phyloP scores from a whole-genome alignment of 2,329 filamentous ascomycete genomes.

The Septoria linicola region DNA sequence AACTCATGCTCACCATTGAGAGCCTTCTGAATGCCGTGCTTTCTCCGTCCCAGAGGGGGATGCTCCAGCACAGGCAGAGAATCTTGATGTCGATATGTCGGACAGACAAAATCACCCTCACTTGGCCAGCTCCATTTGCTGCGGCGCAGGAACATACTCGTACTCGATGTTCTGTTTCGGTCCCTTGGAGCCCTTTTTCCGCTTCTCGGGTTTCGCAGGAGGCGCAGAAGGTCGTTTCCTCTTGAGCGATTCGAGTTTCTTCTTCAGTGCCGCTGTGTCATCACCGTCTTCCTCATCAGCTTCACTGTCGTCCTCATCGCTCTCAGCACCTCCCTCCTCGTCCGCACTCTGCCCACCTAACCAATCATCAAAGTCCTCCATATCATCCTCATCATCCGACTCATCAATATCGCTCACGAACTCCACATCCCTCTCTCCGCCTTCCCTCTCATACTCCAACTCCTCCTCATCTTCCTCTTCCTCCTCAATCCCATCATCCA shows the following conservation, averaged over 20 bases:
- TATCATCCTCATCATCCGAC: constrained; percentile 68
- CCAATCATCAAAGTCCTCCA: constrained; percentile 96
- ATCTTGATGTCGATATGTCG: too few relatives aligned
- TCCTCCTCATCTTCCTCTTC: constrained; percentile 69
- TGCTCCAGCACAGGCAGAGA: too few relatives aligned
- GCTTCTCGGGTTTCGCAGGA: constrained; percentile 58
- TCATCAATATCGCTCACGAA: constrained; percentile 86
- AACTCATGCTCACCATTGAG: too few relatives aligned
- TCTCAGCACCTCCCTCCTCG: constrained; percentile 38
- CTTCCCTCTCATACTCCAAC: constrained; percentile 59
- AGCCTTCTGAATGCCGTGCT: too few relatives aligned
- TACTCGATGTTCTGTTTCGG: constrained; percentile 73
- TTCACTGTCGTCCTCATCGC: constrained; percentile 49
- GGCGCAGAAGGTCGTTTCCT: constrained; percentile 55
- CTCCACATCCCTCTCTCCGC: constrained; percentile 72
- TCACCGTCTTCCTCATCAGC: constrained; percentile 49
- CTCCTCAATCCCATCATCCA: constrained; percentile 81
- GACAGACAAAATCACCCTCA: constrained; percentile 12
- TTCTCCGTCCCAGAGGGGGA: too few relatives aligned
- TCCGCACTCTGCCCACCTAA: constrained; percentile 66
- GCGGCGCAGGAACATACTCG: constrained; percentile 65
- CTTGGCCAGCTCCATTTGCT: constrained; percentile 45
- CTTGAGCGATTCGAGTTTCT: constrained; percentile 54
- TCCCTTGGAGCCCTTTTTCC: constrained; percentile 52
- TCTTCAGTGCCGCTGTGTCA: constrained; percentile 59